Evolutionary conservation across 2,329 filamentous ascomycete genomes (phyloP).

Genomic region (Paraconiothyrium brasiliense): DNA sequence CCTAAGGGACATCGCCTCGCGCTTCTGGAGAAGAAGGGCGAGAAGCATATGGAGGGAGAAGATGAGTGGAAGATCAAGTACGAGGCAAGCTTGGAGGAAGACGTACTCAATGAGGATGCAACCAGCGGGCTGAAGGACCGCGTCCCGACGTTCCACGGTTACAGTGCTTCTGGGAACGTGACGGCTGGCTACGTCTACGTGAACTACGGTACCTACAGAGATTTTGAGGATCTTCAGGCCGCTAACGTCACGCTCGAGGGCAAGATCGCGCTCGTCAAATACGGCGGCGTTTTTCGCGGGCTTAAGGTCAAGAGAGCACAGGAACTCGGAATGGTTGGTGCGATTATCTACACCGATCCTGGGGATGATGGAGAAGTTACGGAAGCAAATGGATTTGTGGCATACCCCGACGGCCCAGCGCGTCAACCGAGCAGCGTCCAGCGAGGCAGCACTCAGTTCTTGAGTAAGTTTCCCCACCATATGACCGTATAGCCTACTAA

Average conservation of each 20-base stretch:
- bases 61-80: conserved; percentile 71
- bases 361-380: conserved; percentile 86
- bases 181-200: conserved; percentile 87
- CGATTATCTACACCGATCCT: conserved; percentile 85
- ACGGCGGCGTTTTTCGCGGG: conserved; percentile 86
- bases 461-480: conserved; percentile 47
- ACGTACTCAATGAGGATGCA: conserved; percentile 82
- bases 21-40: conserved; percentile 63
- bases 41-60: conserved; percentile 32
- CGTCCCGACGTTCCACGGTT: conserved; percentile 92
- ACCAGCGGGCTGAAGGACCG: conserved; percentile 77
- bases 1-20: conserved; percentile 59
- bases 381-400: conserved; percentile 78
- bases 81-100: conserved; percentile 83
- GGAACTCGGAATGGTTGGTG: conserved; percentile 88
- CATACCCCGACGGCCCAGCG: conserved; percentile 87
- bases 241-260: conserved; percentile 80
- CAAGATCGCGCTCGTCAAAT: conserved; percentile 87
- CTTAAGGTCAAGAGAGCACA: conserved; percentile 93
- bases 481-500: conserved; percentile 22
- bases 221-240: conserved; percentile 82
- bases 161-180: conserved; percentile 91
- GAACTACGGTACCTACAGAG: conserved; percentile 87
- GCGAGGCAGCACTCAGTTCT: conserved; percentile 78
- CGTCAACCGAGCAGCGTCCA: conserved; percentile 90